These are phyloP conservation scores for Aspergillus vadensis DNA, from an alignment of 2,329 filamentous ascomycete species.

Conservation along the genomic window DNA sequence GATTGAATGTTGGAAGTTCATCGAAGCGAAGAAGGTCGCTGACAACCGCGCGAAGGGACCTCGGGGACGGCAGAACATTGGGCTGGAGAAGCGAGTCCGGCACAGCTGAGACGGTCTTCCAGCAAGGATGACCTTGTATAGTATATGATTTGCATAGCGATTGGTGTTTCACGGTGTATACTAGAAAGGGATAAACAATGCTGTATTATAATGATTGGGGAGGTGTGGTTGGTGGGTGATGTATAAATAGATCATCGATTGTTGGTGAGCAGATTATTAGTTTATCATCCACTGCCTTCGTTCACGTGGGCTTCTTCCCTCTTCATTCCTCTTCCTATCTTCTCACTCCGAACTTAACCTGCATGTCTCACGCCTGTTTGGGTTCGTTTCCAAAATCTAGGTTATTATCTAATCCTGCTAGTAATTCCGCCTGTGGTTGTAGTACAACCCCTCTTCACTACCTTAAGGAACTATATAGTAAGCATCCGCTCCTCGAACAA, in stretches of 20 bases:
- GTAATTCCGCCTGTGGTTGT: too few species aligned
- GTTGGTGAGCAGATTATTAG: background rate
- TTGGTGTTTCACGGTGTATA: constrained; percentile 12
- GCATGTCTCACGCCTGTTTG: background rate
- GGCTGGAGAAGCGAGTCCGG: constrained; percentile 26
- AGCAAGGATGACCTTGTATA: background rate
- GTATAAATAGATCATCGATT: background rate
- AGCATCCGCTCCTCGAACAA: too few species aligned
- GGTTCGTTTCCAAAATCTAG: background rate
- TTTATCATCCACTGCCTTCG: background rate
- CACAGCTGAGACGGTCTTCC: background rate
- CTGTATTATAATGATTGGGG: background rate
- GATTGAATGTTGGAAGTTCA: constrained; percentile 39
- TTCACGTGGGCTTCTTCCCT: background rate
- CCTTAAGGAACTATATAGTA: too few species aligned
- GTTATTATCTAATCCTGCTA: too few species aligned
- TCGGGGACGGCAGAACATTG: constrained; percentile 29
- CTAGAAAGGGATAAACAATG: background rate
- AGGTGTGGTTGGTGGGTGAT: background rate
- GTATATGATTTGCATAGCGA: constrained; percentile 17
- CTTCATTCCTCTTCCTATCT: background rate
- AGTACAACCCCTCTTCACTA: too few species aligned
- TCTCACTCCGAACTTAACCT: background rate
- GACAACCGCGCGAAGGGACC: constrained; percentile 31
- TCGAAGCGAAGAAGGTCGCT: constrained; percentile 33